phyloP scores from a whole-genome alignment of 768 basidiomycete genomes.

The Austroboletus eburneus region DNA sequence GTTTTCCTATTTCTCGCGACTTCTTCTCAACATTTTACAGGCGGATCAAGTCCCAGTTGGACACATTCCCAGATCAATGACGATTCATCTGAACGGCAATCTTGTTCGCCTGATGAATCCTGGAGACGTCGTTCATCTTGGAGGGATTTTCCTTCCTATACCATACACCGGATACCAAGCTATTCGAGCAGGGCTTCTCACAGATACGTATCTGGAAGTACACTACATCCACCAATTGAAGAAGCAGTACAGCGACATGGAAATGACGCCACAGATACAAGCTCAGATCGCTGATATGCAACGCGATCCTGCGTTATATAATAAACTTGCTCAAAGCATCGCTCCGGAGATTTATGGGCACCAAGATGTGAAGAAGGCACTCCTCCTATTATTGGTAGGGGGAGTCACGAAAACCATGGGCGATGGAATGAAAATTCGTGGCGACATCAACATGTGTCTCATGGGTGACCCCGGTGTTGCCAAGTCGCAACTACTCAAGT shows the following conservation, averaged over 20 bases:
- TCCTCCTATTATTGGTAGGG: constrained; percentile 87
- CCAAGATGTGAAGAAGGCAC: constrained; percentile 93
- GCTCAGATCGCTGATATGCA: constrained; percentile 63
- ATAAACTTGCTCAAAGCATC: constrained; percentile 85
- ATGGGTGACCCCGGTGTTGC: constrained; percentile 99
- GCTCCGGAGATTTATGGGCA: constrained; percentile 99
- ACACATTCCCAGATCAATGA: constrained; percentile 98
- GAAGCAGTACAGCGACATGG: constrained; percentile 96
- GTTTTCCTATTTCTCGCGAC: neutral
- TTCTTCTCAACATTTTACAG: constrained; percentile 36
- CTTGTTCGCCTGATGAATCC: constrained; percentile 91
- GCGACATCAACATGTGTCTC: constrained; percentile 94
- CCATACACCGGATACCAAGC: constrained; percentile 98
- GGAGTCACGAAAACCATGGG: constrained; percentile 94
- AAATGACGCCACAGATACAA: constrained; percentile 81
- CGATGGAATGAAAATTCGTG: constrained; percentile 98
- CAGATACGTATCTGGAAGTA: constrained; percentile 93
- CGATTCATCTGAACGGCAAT: constrained; percentile 87
- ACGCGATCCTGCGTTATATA: constrained; percentile 76
- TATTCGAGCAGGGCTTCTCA: constrained; percentile 91
- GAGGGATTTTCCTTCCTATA: constrained; percentile 96
- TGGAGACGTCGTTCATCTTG: constrained; percentile 91
- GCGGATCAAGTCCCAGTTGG: constrained; percentile 99
- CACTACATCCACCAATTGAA: constrained; percentile 93
- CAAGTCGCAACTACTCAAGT: constrained; percentile 95